phyloP scores from a whole-genome alignment of 192 early-diverging fungal species.

The Coemansia sp. region DNA sequence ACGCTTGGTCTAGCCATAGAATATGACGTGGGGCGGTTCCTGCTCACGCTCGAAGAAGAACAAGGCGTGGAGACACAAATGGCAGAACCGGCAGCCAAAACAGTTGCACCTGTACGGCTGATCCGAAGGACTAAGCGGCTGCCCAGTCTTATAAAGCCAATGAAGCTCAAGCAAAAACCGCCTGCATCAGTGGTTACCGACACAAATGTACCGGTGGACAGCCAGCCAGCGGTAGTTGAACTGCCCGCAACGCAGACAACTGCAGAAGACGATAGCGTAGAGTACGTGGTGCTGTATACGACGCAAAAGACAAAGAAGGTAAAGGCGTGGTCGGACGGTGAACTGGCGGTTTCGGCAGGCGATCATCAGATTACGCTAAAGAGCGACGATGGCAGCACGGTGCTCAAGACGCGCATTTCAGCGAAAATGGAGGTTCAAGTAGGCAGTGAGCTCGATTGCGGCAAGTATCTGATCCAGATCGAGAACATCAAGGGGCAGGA shows the following conservation, averaged over 20 bases:
- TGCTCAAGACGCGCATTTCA: slow-evolving; percentile 25
- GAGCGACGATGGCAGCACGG: slow-evolving; percentile 22
- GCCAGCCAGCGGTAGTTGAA: too few species aligned
- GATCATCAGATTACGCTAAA: slow-evolving; percentile 29
- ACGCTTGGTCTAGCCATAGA: slow-evolving; percentile 30
- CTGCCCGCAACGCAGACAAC: not conserved
- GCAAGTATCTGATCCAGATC: slow-evolving; percentile 44
- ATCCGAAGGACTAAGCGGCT: slow-evolving; percentile 19
- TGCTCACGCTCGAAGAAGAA: slow-evolving; percentile 45
- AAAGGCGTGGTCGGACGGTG: slow-evolving; percentile 53
- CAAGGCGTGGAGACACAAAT: not conserved
- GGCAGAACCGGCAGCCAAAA: not conserved
- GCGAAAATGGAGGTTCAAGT: slow-evolving; percentile 24
- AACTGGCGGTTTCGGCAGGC: slow-evolving; percentile 6
- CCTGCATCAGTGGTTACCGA: not conserved
- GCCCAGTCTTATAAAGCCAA: slow-evolving; percentile 47
- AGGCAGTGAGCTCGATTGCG: slow-evolving; percentile 37
- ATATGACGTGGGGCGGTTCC: slow-evolving; percentile 44
- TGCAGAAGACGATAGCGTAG: not conserved
- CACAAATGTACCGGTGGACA: too few species aligned
- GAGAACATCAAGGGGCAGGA: slow-evolving; percentile 19
- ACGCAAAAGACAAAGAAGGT: slow-evolving; percentile 51
- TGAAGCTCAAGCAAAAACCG: slow-evolving; percentile 12
- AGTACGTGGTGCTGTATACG: slow-evolving; percentile 44
- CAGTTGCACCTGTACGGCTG: not conserved